Conservation (phyloP, 768 basidiomycete species). For the Tylopilus sp. region DNA sequence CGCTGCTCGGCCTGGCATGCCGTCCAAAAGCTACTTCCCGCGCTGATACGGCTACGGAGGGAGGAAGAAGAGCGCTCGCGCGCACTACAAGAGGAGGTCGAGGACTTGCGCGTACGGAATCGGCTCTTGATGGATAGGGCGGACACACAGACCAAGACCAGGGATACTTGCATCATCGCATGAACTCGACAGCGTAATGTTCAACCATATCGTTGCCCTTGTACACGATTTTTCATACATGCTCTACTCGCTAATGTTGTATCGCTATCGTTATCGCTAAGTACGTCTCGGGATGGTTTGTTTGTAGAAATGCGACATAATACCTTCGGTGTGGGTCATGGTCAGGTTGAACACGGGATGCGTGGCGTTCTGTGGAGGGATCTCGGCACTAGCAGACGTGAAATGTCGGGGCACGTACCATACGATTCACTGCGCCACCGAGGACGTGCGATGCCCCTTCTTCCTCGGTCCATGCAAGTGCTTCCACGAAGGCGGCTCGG, state of each 20-base stretch:
- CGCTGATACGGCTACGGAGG: constrained; percentile 40
- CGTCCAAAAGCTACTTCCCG: constrained; percentile 41
- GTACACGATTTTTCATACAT: background rate
- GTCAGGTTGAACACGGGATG: constrained; percentile 79
- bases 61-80: constrained; percentile 42
- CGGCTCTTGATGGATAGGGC: constrained; percentile 39
- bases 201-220: too few relatives aligned
- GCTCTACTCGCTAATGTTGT: background rate
- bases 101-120: constrained; percentile 48
- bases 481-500: constrained; percentile 47
- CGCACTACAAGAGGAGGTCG: constrained; percentile 42
- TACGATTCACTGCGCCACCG: constrained; percentile 58
- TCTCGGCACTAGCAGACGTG: background rate
- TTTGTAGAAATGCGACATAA: constrained; percentile 73
- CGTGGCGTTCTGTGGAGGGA: constrained; percentile 64
- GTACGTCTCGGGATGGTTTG: constrained; percentile 45
- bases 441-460: constrained; percentile 53
- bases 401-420: constrained; percentile 40
- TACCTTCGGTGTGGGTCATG: constrained; percentile 57
- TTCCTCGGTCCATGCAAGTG: constrained; percentile 67
- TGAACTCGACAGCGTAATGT: too few relatives aligned
- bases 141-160: constrained; percentile 11
- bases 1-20: constrained; percentile 42
- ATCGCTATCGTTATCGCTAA: background rate
- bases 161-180: constrained; percentile 29